These are phyloP conservation scores for Candida rishiriensis DNA, from an alignment of 805 yeast genomes.

Conservation along the genomic window DNA sequence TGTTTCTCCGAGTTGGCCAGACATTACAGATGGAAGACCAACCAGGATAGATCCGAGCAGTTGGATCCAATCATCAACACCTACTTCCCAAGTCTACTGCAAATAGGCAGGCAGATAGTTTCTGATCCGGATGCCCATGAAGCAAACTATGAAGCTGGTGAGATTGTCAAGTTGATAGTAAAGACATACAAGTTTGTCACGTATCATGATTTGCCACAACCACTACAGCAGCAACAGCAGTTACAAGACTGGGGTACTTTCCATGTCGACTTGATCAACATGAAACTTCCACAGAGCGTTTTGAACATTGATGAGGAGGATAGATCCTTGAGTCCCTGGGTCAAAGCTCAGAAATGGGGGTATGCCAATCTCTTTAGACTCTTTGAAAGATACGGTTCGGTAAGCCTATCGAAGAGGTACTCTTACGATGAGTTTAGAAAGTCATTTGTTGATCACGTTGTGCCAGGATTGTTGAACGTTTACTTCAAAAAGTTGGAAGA, in stretches of 20 bases:
- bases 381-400: conserved; percentile 66
- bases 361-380: conserved; percentile 70
- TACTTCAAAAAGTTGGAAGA: conserved; percentile 62
- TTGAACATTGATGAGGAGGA: conserved; percentile 49
- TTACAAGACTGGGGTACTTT: conserved; percentile 70
- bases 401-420: conserved; percentile 39
- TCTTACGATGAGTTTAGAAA: conserved; percentile 57
- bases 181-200: conserved; percentile 82
- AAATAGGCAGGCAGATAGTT: conserved; percentile 56
- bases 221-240: conserved; percentile 50
- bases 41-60: conserved; percentile 43
- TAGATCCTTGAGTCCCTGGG: conserved; percentile 54
- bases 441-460: conserved; percentile 50
- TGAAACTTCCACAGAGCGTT: conserved; percentile 52
- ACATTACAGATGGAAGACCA: conserved; percentile 71
- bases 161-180: conserved; percentile 68
- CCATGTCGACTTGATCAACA: conserved; percentile 62
- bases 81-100: conserved; percentile 65
- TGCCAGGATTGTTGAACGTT: conserved; percentile 68
- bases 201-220: conserved; percentile 70
- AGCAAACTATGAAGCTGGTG: conserved; percentile 42
- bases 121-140: conserved; percentile 29
- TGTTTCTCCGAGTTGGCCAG: conserved; percentile 74
- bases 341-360: conserved; percentile 84
- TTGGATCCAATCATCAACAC: conserved; percentile 58